Evolutionary conservation across 2,329 filamentous ascomycete genomes (phyloP).

Genomic region (Penicillium janthinellum): DNA sequence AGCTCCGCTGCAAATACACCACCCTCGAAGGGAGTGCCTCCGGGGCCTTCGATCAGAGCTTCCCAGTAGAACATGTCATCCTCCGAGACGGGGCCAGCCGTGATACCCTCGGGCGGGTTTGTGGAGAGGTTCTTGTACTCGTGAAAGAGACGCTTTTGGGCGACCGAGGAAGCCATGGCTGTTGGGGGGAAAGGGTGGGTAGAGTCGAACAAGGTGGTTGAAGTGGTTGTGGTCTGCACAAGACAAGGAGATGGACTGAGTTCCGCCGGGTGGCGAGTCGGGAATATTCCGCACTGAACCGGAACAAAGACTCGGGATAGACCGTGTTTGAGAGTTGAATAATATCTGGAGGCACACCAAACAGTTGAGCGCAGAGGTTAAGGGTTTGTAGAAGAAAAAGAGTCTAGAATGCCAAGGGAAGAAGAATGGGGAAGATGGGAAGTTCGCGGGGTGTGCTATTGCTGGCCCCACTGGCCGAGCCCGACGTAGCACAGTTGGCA

Average conservation of each 20-base stretch:
- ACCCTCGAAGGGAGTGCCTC: constrained; percentile 93
- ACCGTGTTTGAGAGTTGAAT: not conserved
- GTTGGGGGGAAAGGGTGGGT: not conserved
- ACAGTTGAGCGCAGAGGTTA: not conserved
- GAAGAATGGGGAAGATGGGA: not conserved
- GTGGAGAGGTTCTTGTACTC: constrained; percentile 94
- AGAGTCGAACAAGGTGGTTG: not conserved
- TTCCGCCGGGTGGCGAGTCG: constrained; percentile 14
- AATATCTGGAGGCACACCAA: too few species aligned
- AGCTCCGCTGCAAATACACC: constrained; percentile 94
- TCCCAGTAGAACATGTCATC: constrained; percentile 97
- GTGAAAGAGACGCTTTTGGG: constrained; percentile 80
- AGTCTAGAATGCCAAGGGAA: not conserved
- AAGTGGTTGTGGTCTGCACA: not conserved
- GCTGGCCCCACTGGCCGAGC: constrained; percentile 11
- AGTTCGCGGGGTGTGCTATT: constrained; percentile 8
- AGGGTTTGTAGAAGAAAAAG: not conserved
- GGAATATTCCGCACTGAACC: constrained; percentile 4
- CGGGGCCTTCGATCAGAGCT: constrained; percentile 90
- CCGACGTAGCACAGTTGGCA: not conserved
- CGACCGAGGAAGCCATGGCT: constrained; percentile 54
- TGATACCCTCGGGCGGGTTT: constrained; percentile 96
- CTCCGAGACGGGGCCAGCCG: constrained; percentile 87
- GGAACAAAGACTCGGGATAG: not conserved
- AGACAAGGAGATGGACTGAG: not conserved